Base-by-base conservation (phyloP, 164 flowering plant genomes). In the Tinospora cordifolia region DNA sequence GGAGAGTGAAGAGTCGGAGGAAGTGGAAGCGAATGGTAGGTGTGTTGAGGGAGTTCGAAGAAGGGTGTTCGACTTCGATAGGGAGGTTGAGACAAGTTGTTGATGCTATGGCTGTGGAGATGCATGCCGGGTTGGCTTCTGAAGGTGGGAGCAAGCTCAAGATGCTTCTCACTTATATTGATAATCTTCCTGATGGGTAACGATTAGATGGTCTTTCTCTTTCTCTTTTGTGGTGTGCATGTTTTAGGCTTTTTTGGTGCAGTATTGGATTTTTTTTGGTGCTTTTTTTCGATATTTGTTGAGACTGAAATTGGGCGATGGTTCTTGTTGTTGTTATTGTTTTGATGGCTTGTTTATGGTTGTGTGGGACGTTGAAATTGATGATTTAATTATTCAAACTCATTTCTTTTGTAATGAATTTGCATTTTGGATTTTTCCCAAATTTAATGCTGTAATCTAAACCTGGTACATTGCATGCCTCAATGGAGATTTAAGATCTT, bases 71-170 rank as follows among this genome's bases (percentile, higher is more conserved):
- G 39, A 88, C 96, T 14, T 66, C 88, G 4, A 77, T 85, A 4
- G 84, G 80, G 65, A 78, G 90, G 77, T 67, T 93, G 72, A 76
- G 81, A 64, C 92, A 91, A 75, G 87, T 91, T 21, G 97, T 87
- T 2, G 95, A 88, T 72, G 97, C 97, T 7, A 85, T 93, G 97
- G 92, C 93, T 44, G 97, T 88, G 21, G 98, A 93, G 89, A 93
- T 93, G 98, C 97, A 91, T 74, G 98, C 98, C 6, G 98, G 98
- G 8, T 74, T 93, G 72, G 98, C 93, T 1, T 89, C 97, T n/a
- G 98, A 93, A 73, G 98, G 98, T 24, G 98, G 98, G 15, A 83
- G 89, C 54, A 91, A 91, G 83, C 90, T 93, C 70, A 88, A 82
- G 83, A 91, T 93, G 98, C 80, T 90, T 62, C 90, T 91, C 79